Conservation (phyloP, 805 yeast genomes). For the Ogataea ramenticola region DNA sequence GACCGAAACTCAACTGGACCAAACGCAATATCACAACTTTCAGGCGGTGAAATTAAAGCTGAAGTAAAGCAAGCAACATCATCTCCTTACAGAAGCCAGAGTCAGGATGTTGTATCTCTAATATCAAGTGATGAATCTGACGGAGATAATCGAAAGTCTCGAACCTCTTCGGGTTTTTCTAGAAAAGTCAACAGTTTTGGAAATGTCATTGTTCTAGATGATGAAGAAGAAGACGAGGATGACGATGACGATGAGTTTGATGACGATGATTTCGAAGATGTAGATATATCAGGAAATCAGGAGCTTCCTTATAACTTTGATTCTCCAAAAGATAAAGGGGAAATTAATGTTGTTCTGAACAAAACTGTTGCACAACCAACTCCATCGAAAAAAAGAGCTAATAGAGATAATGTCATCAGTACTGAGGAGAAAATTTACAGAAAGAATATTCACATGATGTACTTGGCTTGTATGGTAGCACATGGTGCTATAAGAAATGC, state of each 20-base stretch:
- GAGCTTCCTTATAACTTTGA: conserved; percentile 12
- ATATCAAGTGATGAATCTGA: not conserved
- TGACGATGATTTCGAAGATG: conserved; percentile 30
- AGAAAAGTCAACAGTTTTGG: not conserved
- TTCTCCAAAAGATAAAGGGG: not conserved
- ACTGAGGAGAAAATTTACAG: conserved; percentile 52
- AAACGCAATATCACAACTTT: not conserved
- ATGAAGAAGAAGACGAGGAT: conserved; percentile 1
- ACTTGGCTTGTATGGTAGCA: conserved; percentile 49
- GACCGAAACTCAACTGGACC: not conserved
- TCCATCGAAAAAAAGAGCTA: conserved; percentile 14
- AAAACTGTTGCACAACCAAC: conserved; percentile 17
- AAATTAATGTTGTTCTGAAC: conserved; percentile 16
- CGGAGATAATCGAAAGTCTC: too few species aligned
- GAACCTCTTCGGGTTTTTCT: not conserved
- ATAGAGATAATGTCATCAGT: conserved; percentile 27
- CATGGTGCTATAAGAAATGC: conserved; percentile 65
- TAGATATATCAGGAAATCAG: conserved; percentile 14
- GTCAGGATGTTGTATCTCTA: not conserved
- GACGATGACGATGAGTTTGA: conserved; percentile 14
- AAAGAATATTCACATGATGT: conserved; percentile 47
- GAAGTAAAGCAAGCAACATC: not conserved
- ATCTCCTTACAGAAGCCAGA: not conserved
- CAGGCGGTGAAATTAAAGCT: not conserved
- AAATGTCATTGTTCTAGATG: not conserved